Base-by-base conservation (phyloP, 176 grass and related monocot genomes). In the Pharus latifolius region DNA sequence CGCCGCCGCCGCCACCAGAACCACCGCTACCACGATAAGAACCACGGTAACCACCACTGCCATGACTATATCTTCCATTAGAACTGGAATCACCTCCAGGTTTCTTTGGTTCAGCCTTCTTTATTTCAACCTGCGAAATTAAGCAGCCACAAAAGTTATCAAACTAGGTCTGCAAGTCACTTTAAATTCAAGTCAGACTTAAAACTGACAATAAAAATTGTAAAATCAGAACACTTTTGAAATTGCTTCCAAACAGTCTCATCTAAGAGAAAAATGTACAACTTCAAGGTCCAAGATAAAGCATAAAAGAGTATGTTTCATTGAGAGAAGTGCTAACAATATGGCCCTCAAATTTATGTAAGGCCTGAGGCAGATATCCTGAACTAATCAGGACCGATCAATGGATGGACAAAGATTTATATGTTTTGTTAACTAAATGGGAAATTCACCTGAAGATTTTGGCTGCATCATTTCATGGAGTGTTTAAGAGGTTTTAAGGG, bases 101-200 rank as follows among this genome's bases (percentile, higher is more conserved):
- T 85, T 89, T 99, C 76, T 91, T 99, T 79, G 95, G 95, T 50
- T 99, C 95, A 7, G 95, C 95, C 60, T 85, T 94, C 82, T 99
- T 99, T 79, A 99, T 94, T 81, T 99, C 95, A 81, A 99, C 95
- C 95, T 99, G 82, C 55, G 75, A 80, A 60, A 31, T 31, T 25
- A 5, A 30, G 20, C 46, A 62, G 29, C 14, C 24, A 20, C 2
- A 26, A 42, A 65, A 74, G 32, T 53, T 63, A 17, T 45, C 3
- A 63, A 42, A 56, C 65, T 7, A 69, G n/a, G 5, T 74, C 58
- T 23, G 53, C 32, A 61, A 37, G 43, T 7, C 42, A 7, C 44
- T 16, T 48, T 20, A 16, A 9, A 56, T 48, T 35, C 31, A 15
- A 44, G 2, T 50, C 9, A 41, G 30, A 48, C 41, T 50, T 65